Evolutionary conservation across 768 basidiomycete species (phyloP), one percentile per base, ranked within the genome.

Genomic region (Lactarius vividus): DNA sequence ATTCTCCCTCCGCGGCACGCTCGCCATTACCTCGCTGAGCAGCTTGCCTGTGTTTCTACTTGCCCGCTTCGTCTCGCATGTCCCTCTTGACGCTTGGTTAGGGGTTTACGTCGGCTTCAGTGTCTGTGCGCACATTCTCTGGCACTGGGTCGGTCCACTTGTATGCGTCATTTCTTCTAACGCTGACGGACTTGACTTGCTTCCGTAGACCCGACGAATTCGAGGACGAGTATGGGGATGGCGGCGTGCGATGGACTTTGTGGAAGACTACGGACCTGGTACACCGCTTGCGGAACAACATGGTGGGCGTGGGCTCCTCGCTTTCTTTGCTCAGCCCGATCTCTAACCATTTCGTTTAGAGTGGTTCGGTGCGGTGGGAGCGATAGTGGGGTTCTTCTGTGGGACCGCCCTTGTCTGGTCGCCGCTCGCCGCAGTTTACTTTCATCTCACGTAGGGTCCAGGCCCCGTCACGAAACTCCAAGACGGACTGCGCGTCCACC

Each of bases 321-420:
- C 28, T 61, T 28, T 26, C 2, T 31, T 29, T 56, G 3, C 28
- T 15, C 7, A 11, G 11, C n/a, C 46, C 23, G 26, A 44, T 23
- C 35, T 37, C 29, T 20, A 28, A 58, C 10, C 28, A 8, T 11
- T 28, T 52, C 31, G 2, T 42, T 9, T 23, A 66, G 65, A 57
- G 40, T 62, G 65, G 65, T 33, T 42, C 20, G 61, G 65, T 29
- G 31, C 56, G 5, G 18, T 54, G 8, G 65, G 61, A 6, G 10
- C 40, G 8, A 66, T 39, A 13, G n/a, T 66, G 26, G 65, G 65
- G 2, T 62, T 66, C 26, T 58, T 58, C 31, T 62, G 39, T 4
- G 65, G 65, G 2, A 62, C 53, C 4, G 49, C 56, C 4, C 31
- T 66, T n/a, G 49, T 66, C 26, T 66, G 39, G n/a, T 62, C 31